Evolutionary conservation across 2,329 filamentous ascomycete genomes (phyloP).

Genomic region (Alternaria sp.): DNA sequence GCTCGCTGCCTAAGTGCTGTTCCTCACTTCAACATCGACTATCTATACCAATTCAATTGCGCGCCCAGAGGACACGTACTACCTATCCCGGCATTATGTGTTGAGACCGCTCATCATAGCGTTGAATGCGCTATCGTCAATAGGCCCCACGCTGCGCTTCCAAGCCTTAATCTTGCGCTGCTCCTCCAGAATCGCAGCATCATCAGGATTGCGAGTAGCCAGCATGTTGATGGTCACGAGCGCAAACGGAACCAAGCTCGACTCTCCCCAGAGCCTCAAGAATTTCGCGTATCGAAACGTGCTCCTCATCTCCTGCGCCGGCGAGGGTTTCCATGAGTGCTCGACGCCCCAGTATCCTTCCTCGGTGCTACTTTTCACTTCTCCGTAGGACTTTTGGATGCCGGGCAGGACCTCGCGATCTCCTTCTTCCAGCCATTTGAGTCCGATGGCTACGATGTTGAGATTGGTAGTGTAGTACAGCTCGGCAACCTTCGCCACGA

Average conservation of each 20-base stretch:
- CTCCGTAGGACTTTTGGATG: too few species aligned
- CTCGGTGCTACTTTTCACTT: neutral
- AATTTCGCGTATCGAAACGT: neutral
- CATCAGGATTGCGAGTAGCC: neutral
- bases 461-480: neutral
- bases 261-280: neutral
- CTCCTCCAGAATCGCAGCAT: neutral
- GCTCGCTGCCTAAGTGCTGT: too few species aligned
- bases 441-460: neutral
- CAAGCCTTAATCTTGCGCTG: neutral
- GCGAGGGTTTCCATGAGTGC: neutral
- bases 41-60: too few species aligned
- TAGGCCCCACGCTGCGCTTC: neutral
- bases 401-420: neutral
- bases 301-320: neutral
- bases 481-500: neutral
- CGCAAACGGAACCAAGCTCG: neutral
- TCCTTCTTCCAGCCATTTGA: neutral
- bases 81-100: too few species aligned
- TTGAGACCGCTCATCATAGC: neutral
- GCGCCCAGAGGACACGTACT: too few species aligned
- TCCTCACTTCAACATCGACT: too few species aligned
- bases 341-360: neutral
- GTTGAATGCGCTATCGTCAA: neutral
- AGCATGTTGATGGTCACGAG: neutral